A percentile compares a stretch with the other conserved stretches of the same genome.
Evolutionary conservation across 1,284 basidiomycete genomes (phyloP).

Genomic region (Macrocystidia cucumis): DNA sequence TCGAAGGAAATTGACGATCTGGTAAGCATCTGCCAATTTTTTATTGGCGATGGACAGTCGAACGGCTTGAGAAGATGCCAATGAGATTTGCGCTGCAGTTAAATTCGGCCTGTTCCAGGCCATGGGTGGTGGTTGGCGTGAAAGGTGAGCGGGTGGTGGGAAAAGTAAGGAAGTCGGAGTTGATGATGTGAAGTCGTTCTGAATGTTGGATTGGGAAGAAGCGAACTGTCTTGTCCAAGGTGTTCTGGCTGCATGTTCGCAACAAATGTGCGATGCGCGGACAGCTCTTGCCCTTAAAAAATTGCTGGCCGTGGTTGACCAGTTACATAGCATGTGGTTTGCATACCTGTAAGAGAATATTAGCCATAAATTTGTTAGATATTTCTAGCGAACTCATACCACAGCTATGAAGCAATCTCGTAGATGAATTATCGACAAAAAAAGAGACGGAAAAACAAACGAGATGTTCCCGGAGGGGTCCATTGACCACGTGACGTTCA

Average conservation of each 20-base stretch:
- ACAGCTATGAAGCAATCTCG: no score
- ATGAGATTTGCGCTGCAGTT: conserved; percentile 36
- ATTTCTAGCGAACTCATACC: no score
- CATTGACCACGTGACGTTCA: no score
- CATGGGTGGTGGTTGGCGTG: neutral
- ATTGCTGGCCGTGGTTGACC: conserved; percentile 37
- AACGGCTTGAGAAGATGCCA: conserved; percentile 45
- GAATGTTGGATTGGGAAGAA: no score
- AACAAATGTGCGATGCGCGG: no score
- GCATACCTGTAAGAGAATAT: conserved; percentile 41
- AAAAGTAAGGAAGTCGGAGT: neutral
- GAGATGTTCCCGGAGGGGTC: no score
- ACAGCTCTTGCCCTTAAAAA: conserved; percentile 17
- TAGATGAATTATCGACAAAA: no score
- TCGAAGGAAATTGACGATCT: conserved; percentile 50
- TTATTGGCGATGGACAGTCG: conserved; percentile 34
- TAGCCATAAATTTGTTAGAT: no score
- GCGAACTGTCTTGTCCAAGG: no score
- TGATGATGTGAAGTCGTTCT: conserved; percentile 8
- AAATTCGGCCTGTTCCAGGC: no score
- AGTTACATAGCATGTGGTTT: conserved; percentile 57
- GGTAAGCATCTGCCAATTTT: conserved; percentile 42
- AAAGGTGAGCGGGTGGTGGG: neutral
- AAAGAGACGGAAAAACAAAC: no score
- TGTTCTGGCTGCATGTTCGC: no score